Percentiles rank a stretch among this genome's conserved stretches.
phyloP scores from a whole-genome alignment of 2,329 filamentous ascomycete genomes.

The Fusarium sp. region DNA sequence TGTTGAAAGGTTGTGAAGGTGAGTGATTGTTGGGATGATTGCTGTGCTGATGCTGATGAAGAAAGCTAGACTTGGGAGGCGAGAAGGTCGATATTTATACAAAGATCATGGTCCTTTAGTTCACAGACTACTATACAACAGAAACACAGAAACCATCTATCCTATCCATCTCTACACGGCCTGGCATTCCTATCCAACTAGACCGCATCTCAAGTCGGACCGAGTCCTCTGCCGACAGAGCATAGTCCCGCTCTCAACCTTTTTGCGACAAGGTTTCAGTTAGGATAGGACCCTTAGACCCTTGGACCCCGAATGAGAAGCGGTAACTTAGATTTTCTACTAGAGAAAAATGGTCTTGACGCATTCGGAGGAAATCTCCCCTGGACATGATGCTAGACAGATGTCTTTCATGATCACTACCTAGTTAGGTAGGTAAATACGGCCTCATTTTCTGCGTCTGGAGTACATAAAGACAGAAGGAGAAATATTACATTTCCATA shows the following conservation, averaged over 20 bases:
- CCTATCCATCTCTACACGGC: not conserved
- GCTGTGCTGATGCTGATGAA: not conserved
- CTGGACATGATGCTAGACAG: not conserved
- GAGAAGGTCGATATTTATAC: not conserved
- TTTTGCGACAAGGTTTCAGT: not conserved
- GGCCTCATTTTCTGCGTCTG: not conserved
- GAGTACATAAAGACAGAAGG: not conserved
- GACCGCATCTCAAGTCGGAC: not conserved
- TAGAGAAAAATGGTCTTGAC: not conserved
- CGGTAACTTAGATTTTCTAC: not conserved
- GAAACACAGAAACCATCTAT: not conserved
- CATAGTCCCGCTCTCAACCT: not conserved
- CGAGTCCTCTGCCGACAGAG: not conserved
- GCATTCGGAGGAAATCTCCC: not conserved
- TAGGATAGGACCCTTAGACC: not conserved
- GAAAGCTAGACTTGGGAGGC: not conserved
- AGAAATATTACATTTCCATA: not conserved
- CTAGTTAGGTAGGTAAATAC: not conserved
- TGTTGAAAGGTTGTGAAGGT: not conserved
- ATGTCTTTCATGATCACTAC: not conserved
- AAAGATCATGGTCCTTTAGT: not conserved
- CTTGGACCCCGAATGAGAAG: not conserved
- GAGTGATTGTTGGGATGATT: not conserved
- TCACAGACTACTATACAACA: not conserved
- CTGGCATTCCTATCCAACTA: not conserved